phyloP scores from a whole-genome alignment of 345 rosid species.

The Cardamine occulta region DNA sequence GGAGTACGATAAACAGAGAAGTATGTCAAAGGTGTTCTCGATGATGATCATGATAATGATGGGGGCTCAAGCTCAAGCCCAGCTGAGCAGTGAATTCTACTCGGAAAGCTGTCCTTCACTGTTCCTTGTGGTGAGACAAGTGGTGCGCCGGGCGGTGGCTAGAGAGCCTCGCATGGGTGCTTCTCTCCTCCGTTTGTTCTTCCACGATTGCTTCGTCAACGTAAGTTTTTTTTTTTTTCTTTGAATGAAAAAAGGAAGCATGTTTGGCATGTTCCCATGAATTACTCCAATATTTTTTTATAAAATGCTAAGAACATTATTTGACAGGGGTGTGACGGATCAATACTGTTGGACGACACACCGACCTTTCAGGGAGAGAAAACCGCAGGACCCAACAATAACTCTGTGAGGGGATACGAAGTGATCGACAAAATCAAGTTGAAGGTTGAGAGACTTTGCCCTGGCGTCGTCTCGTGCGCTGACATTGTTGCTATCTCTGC shows the following conservation, averaged over 20 bases:
- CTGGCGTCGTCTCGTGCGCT: slow-evolving; percentile 68
- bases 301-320: background rate
- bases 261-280: slow-evolving; percentile 23
- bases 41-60: slow-evolving; percentile 5
- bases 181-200: slow-evolving; percentile 77
- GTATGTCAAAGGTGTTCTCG: background rate
- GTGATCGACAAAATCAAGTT: slow-evolving; percentile 60
- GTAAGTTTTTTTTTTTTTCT: slow-evolving; percentile 43
- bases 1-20: slow-evolving; percentile 21
- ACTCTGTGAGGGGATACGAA: slow-evolving; percentile 60
- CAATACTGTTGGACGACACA: slow-evolving; percentile 64
- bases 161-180: slow-evolving; percentile 73
- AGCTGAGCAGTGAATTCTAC: slow-evolving; percentile 66
- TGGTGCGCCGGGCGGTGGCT: slow-evolving; percentile 53
- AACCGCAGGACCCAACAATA: slow-evolving; percentile 58
- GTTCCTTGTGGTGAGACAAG: slow-evolving; percentile 50
- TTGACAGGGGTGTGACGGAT: slow-evolving; percentile 74
- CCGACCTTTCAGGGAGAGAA: slow-evolving; percentile 58
- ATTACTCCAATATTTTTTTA: background rate
- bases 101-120: slow-evolving; percentile 59
- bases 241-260: background rate
- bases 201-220: slow-evolving; percentile 91
- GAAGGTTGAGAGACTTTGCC: slow-evolving; percentile 55
- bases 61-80: slow-evolving; percentile 41
- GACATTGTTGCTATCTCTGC: slow-evolving; percentile 68